phyloP scores from a whole-genome alignment of 2,329 filamentous ascomycete genomes.

The Claviceps arundinis region DNA sequence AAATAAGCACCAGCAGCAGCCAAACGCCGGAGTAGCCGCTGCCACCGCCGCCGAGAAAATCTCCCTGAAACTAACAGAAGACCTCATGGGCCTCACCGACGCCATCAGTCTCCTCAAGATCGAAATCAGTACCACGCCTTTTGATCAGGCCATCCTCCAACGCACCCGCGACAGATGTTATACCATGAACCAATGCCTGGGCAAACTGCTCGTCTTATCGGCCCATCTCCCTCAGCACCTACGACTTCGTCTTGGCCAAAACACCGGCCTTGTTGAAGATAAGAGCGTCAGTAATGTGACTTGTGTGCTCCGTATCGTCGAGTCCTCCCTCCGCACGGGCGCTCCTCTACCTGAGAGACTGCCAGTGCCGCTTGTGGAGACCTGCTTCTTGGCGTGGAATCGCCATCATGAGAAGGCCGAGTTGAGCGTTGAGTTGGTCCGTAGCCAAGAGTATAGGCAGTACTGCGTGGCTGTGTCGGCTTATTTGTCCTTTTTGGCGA shows the following conservation, averaged over 20 bases:
- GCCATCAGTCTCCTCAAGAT: slow-evolving; percentile 16
- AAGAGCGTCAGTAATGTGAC: slow-evolving; percentile 34
- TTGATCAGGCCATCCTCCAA: slow-evolving; percentile 17
- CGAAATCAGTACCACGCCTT: slow-evolving; percentile 19
- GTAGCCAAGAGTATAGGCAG: slow-evolving; percentile 28
- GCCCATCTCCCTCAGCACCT: slow-evolving; percentile 24
- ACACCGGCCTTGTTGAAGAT: slow-evolving; percentile 28
- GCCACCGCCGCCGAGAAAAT: slow-evolving; percentile 15
- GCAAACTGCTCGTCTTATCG: slow-evolving; percentile 19
- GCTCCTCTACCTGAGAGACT: slow-evolving; percentile 33
- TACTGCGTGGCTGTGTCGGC: slow-evolving; percentile 33
- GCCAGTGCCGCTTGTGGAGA: slow-evolving; percentile 30
- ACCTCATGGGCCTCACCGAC: slow-evolving; percentile 12
- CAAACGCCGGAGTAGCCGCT: slow-evolving; percentile 5
- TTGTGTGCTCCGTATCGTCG: slow-evolving; percentile 32
- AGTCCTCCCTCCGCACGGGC: slow-evolving; percentile 33
- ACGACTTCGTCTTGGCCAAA: slow-evolving; percentile 24
- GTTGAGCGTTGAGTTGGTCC: slow-evolving; percentile 20
- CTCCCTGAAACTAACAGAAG: slow-evolving; percentile 17
- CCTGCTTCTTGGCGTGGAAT: slow-evolving; percentile 17
- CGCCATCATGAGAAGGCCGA: slow-evolving; percentile 11
- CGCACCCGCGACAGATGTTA: slow-evolving; percentile 17
- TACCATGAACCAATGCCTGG: slow-evolving; percentile 21
- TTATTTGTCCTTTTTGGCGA: slow-evolving; percentile 29
- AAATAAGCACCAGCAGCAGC: slow-evolving; percentile 8